Conservation (phyloP, 2,329 filamentous ascomycete species). For the Xylariales sp. region DNA sequence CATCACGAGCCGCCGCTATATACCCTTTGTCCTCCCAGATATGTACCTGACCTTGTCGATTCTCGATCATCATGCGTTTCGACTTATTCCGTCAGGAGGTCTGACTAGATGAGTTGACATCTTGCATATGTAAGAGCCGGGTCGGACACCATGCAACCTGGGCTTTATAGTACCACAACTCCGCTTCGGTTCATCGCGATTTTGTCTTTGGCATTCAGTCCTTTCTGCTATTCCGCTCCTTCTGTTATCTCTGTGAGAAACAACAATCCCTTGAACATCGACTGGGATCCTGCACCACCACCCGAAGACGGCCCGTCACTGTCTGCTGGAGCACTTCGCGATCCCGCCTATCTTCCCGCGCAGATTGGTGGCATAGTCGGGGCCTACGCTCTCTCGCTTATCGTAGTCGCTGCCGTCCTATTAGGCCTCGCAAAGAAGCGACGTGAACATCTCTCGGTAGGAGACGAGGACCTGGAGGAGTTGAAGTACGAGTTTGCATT, state of each 20-base stretch:
- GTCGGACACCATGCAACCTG: constrained; percentile 27
- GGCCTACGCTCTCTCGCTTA: constrained; percentile 73
- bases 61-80: constrained; percentile 49
- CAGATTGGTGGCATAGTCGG: constrained; percentile 82
- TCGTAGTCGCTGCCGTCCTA: constrained; percentile 65
- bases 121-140: constrained; percentile 21
- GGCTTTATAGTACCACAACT: constrained; percentile 25
- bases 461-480: constrained; percentile 46
- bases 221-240: constrained; percentile 21
- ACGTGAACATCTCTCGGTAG: constrained; percentile 47
- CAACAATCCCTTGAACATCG: constrained; percentile 40
- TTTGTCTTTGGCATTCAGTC: constrained; percentile 21
- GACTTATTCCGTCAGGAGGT: constrained; percentile 41
- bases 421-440: constrained; percentile 55
- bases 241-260: constrained; percentile 20
- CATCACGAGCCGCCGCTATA: constrained; percentile 56
- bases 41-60: constrained; percentile 37
- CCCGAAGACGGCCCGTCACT: constrained; percentile 57
- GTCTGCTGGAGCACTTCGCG: constrained; percentile 53
- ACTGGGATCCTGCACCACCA: constrained; percentile 52
- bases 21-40: constrained; percentile 45
- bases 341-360: constrained; percentile 65
- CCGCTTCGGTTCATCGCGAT: constrained; percentile 22
- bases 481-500: constrained; percentile 24
- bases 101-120: constrained; percentile 22